Percentiles rank a stretch among this genome's conserved stretches.
Evolutionary conservation across 768 basidiomycete genomes (phyloP).

Genomic region (Tricholoma hemisulphureum): DNA sequence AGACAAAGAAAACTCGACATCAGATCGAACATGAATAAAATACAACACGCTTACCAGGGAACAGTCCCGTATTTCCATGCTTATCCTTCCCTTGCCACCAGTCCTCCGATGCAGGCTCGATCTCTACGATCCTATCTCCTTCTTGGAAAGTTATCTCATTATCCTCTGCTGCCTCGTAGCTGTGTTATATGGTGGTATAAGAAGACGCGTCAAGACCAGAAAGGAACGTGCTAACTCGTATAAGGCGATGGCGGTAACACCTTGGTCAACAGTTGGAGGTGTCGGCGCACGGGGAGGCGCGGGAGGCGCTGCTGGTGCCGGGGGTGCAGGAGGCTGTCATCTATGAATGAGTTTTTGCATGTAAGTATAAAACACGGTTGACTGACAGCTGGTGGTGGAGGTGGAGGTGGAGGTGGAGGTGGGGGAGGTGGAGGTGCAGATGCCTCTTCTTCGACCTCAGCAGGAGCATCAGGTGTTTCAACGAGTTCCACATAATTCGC

Average conservation of each 20-base stretch:
- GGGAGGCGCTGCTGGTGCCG: slow-evolving; percentile 39
- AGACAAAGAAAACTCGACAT: slow-evolving; percentile 2
- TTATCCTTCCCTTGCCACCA: slow-evolving; percentile 79
- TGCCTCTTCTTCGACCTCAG: slow-evolving; percentile 39
- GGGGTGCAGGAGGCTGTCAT: slow-evolving; percentile 39
- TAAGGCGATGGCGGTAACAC: slow-evolving; percentile 59
- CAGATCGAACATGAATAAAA: neutral
- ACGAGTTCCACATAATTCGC: slow-evolving; percentile 88
- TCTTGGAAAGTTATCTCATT: slow-evolving; percentile 87
- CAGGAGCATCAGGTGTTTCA: slow-evolving; percentile 40
- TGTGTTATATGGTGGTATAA: slow-evolving; percentile 25
- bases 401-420: slow-evolving; percentile 50
- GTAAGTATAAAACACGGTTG: neutral
- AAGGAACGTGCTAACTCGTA: slow-evolving; percentile 58
- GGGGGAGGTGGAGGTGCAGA: slow-evolving; percentile 55
- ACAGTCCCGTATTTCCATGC: slow-evolving; percentile 61
- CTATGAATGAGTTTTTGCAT: slow-evolving; percentile 5
- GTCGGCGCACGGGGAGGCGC: slow-evolving; percentile 51
- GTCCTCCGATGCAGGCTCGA: slow-evolving; percentile 82
- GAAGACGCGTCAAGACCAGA: neutral
- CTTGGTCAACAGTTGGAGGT: slow-evolving; percentile 52
- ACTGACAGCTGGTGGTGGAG: slow-evolving; percentile 32
- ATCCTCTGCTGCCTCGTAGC: slow-evolving; percentile 88
- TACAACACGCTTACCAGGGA: slow-evolving; percentile 57
- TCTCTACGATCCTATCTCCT: slow-evolving; percentile 74